Evolutionary conservation across 1,139 yeast genomes (phyloP).

Genomic region (Pichia sp.): DNA sequence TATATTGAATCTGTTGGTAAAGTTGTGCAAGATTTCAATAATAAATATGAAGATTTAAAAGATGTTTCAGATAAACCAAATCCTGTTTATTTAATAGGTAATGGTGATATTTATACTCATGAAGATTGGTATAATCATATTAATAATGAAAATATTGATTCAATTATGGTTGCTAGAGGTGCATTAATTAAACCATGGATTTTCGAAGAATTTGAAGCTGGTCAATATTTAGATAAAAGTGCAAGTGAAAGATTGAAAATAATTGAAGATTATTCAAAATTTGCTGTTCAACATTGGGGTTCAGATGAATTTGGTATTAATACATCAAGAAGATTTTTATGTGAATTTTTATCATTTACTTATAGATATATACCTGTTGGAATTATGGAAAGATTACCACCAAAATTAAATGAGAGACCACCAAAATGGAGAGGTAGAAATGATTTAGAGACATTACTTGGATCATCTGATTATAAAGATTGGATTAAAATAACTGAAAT

Average conservation of each 20-base stretch:
- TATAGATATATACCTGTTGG: slow-evolving; percentile 95
- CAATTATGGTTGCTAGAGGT: slow-evolving; percentile 97
- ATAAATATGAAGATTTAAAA: slow-evolving; percentile 48
- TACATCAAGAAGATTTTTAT: slow-evolving; percentile 79
- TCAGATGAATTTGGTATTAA: slow-evolving; percentile 91
- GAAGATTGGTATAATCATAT: slow-evolving; percentile 86
- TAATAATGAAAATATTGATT: slow-evolving; percentile 66
- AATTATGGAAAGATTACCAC: slow-evolving; percentile 79
- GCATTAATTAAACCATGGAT: slow-evolving; percentile 98
- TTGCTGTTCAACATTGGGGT: slow-evolving; percentile 96
- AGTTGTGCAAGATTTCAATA: slow-evolving; percentile 52
- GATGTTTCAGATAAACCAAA: slow-evolving; percentile 42
- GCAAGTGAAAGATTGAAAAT: slow-evolving; percentile 83
- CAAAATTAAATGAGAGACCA: slow-evolving; percentile 87
- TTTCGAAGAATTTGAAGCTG: slow-evolving; percentile 86
- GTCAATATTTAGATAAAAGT: slow-evolving; percentile 83
- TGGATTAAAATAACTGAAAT: slow-evolving; percentile 97
- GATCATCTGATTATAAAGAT: slow-evolving; percentile 77
- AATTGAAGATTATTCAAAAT: slow-evolving; percentile 59
- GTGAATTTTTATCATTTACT: slow-evolving; percentile 91
- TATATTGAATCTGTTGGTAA: slow-evolving; percentile 73
- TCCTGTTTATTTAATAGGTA: slow-evolving; percentile 66
- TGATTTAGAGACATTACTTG: slow-evolving; percentile 84
- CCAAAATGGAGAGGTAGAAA: slow-evolving; percentile 92
- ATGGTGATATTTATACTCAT: slow-evolving; percentile 84